A percentile compares a stretch with the other conserved stretches of the same genome.
Evolutionary conservation across 2,329 filamentous ascomycete genomes (phyloP).

Genomic region (Claviceps sp.): DNA sequence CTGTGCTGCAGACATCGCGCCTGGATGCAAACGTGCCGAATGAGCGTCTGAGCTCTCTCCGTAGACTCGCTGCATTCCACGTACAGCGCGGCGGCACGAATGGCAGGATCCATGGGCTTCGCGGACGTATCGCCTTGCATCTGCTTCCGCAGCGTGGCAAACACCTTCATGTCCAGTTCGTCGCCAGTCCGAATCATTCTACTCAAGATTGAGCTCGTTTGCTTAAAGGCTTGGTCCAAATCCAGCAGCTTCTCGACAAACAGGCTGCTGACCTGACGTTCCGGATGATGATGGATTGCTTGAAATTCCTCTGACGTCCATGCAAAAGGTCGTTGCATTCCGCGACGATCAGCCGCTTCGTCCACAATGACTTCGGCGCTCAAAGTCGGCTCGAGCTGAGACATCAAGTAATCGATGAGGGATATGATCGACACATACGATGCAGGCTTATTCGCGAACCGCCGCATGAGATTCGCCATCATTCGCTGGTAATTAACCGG

Average conservation of each 20-base stretch:
- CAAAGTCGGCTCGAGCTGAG: slow-evolving; percentile 26
- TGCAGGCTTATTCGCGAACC: slow-evolving; percentile 35
- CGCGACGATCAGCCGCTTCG: slow-evolving; percentile 24
- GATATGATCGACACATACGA: slow-evolving; percentile 40
- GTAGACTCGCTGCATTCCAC: slow-evolving; percentile 27
- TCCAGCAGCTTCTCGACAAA: slow-evolving; percentile 54
- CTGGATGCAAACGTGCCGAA: slow-evolving; percentile 30
- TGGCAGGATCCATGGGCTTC: slow-evolving; percentile 38
- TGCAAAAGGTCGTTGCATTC: slow-evolving; percentile 22
- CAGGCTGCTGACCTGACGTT: slow-evolving; percentile 26
- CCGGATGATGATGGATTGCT: slow-evolving; percentile 27
- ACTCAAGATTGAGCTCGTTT: slow-evolving; percentile 42
- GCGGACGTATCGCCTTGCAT: slow-evolving; percentile 32
- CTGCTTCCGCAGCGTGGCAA: slow-evolving; percentile 37
- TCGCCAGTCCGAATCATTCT: slow-evolving; percentile 40
- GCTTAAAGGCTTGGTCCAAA: slow-evolving; percentile 41
- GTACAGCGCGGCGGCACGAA: slow-evolving; percentile 44
- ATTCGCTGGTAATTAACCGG: slow-evolving; percentile 42
- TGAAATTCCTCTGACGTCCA: slow-evolving; percentile 34
- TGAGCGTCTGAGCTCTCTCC: slow-evolving; percentile 23
- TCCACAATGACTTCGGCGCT: slow-evolving; percentile 24
- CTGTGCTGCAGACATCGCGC: slow-evolving; percentile 29
- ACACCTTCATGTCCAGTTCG: slow-evolving; percentile 37
- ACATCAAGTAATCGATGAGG: slow-evolving; percentile 33
- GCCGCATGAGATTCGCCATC: slow-evolving; percentile 36